Base-by-base conservation (phyloP, 352 stramenopile genomes). In the Globisporangium polare region DNA sequence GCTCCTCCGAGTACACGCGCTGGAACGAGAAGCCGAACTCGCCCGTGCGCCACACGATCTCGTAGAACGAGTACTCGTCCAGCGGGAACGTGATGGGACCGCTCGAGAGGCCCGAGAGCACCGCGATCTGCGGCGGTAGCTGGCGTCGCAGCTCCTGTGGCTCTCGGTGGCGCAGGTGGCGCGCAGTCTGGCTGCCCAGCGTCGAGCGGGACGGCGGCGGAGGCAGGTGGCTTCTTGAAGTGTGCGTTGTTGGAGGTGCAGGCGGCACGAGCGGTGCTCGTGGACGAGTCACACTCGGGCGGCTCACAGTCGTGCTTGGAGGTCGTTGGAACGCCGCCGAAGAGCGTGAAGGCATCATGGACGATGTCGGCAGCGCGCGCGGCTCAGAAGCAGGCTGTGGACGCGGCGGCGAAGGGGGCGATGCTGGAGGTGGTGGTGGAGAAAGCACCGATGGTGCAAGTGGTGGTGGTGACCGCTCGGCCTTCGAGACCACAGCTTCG, bases 1-100 rank as follows among this genome's bases (percentile, higher is more conserved):
- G 72, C 27, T 80, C 69, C 9, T 82, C 76, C 2, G 78, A 63
- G 69, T 88, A 89, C 5, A 90, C 75, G 31, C 77, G 78, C 63
- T 90, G 81, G 45, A 90, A 78, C 20, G 81, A 90, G 46, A 88
- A 90, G 4, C 78, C 81, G 64, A 90, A 90, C 60, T 90, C 81
- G 26, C 81, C 81, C 2, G 58, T 73, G 37, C 65, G 75, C 81
- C 81, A 90, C 58, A 69, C 69, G 13, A 90, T 69, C 31, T 85
- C 73, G 55, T 90, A 90, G 43, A 90, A 88, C 22, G 53, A 66
- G 13, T 67, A 59, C 26, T 75, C 63, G 35, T 89, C 71, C 33
- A 90, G 58, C n/a, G 68, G 53, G 56, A 90, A 90, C 17, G 72
- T 88, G 12, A 74, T 80, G 0, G 81, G 74, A 0, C 81, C 81